phyloP scores from a whole-genome alignment of 257 asterid species.

The Coffea eugenioides region DNA sequence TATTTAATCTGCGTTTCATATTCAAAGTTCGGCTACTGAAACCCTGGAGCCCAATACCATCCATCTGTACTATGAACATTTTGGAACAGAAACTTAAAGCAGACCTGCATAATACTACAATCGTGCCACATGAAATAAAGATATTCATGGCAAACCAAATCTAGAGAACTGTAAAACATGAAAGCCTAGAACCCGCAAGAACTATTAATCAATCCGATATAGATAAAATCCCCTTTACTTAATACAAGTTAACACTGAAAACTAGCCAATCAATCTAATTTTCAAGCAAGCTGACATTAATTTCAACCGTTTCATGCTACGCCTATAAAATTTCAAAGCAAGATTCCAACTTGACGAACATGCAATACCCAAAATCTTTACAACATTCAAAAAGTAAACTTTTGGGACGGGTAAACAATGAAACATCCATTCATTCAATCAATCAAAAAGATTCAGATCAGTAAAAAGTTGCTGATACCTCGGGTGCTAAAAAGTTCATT shows the following conservation, averaged over 20 bases:
- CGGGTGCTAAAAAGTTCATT: conserved; percentile 77
- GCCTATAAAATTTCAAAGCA: not conserved
- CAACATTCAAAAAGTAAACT: not conserved
- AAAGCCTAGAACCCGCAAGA: not conserved
- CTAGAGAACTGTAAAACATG: not conserved
- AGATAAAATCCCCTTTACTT: not conserved
- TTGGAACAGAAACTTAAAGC: not conserved
- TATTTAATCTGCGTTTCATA: not conserved
- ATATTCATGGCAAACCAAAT: not conserved
- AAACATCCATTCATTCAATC: not conserved
- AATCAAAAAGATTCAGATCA: conserved; percentile 6
- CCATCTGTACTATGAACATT: not conserved
- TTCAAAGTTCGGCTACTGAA: not conserved
- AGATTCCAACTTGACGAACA: not conserved
- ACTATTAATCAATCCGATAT: not conserved
- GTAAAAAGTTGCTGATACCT: conserved; percentile 35
- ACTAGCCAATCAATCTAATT: not conserved
- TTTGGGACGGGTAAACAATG: not conserved
- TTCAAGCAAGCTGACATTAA: not conserved
- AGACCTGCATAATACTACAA: not conserved
- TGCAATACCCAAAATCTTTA: not conserved
- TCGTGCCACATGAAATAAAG: not conserved
- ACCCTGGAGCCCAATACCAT: not conserved
- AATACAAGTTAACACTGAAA: not conserved
- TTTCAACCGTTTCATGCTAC: not conserved